Conservation (phyloP, 495 filamentous ascomycete genomes). For the Sphaerosporella brunnea region DNA sequence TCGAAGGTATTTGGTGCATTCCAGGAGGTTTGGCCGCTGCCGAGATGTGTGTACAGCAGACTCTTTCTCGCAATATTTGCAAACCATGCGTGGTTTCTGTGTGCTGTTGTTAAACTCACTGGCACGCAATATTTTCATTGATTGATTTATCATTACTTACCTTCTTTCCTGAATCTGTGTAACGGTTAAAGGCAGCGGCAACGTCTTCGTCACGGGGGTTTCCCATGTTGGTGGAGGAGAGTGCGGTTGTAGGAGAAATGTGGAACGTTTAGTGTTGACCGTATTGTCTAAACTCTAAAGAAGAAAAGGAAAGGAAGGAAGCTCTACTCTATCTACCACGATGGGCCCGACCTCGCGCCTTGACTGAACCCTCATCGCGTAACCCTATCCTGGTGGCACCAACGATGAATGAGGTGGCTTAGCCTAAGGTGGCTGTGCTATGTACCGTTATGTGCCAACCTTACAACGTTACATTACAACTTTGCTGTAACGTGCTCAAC, state of each 20-base stretch:
- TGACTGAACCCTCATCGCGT: background rate
- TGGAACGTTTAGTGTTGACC: too few species aligned
- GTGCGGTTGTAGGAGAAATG: too few species aligned
- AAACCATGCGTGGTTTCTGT: background rate
- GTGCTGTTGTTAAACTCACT: too few species aligned
- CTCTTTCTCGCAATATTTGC: background rate
- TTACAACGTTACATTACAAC: background rate
- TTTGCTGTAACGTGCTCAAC: background rate
- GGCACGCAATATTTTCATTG: background rate
- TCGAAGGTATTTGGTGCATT: too few species aligned
- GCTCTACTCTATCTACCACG: background rate
- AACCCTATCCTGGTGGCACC: too few species aligned
- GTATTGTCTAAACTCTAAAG: too few species aligned
- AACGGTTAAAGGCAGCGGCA: background rate
- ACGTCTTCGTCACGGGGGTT: background rate
- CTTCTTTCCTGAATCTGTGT: background rate
- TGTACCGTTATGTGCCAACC: too few species aligned
- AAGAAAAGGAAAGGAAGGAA: background rate
- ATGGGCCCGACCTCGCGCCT: background rate
- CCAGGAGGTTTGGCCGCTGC: background rate
- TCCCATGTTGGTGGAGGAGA: background rate
- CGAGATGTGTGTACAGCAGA: background rate
- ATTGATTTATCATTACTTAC: background rate
- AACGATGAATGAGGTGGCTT: too few species aligned
- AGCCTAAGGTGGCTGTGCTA: too few species aligned